Percentiles rank a stretch among this genome's conserved stretches.
Evolutionary conservation across 2,329 filamentous ascomycete genomes (phyloP).

Genomic region (Didymella lethalis): DNA sequence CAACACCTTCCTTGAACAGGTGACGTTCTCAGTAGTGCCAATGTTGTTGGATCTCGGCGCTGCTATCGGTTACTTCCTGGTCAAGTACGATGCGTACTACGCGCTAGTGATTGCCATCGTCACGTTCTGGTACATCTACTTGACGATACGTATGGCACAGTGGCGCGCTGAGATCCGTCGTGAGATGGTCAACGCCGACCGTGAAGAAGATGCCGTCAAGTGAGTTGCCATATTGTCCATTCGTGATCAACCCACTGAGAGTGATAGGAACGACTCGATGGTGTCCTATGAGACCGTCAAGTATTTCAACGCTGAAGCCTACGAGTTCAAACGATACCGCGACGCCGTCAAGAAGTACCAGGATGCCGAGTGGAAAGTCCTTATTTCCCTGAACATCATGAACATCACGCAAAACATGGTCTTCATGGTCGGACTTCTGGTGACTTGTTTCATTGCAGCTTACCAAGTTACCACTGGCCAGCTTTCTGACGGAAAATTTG

Average conservation of each 20-base stretch:
- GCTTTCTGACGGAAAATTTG: slow-evolving; percentile 71
- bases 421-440: slow-evolving; percentile 69
- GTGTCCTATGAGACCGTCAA: slow-evolving; percentile 90
- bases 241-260: slow-evolving; percentile 30
- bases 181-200: slow-evolving; percentile 92
- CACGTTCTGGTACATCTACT: slow-evolving; percentile 94
- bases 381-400: slow-evolving; percentile 64
- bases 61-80: slow-evolving; percentile 81
- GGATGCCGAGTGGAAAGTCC: slow-evolving; percentile 64
- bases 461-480: slow-evolving; percentile 71
- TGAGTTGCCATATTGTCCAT: slow-evolving; percentile 47
- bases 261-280: slow-evolving; percentile 83
- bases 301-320: slow-evolving; percentile 68
- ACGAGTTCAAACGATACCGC: slow-evolving; percentile 66
- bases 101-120: slow-evolving; percentile 88
- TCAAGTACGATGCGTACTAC: slow-evolving; percentile 85
- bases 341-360: slow-evolving; percentile 66
- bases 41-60: slow-evolving; percentile 92
- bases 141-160: slow-evolving; percentile 94
- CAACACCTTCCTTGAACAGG: slow-evolving; percentile 94
- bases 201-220: slow-evolving; percentile 96
- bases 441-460: slow-evolving; percentile 74
- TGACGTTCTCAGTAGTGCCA: slow-evolving; percentile 93
- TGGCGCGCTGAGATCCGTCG: slow-evolving; percentile 90
- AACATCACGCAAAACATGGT: slow-evolving; percentile 70